phyloP scores from a whole-genome alignment of 345 rosid genomes.

The Eucalyptus viminalis region DNA sequence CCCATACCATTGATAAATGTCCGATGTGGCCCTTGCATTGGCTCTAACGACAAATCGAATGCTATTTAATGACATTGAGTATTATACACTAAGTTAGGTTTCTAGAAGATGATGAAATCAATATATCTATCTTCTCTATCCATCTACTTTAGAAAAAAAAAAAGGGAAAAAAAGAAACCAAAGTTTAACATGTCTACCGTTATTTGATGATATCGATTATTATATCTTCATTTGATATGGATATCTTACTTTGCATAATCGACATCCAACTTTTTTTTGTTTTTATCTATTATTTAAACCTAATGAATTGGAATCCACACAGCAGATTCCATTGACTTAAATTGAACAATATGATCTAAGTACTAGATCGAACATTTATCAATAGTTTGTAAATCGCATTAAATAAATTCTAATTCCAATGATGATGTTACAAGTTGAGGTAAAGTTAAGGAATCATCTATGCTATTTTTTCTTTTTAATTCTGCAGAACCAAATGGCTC shows the following conservation, averaged over 20 bases:
- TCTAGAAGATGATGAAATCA: background rate
- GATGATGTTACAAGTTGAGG: fast-evolving
- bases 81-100: background rate
- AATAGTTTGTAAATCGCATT: too few relatives aligned
- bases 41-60: background rate
- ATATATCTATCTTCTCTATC: background rate
- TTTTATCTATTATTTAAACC: background rate
- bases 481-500: too few relatives aligned
- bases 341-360: too few relatives aligned
- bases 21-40: background rate
- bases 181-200: fast-evolving
- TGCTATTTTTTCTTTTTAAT: too few relatives aligned
- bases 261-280: background rate
- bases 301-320: background rate
- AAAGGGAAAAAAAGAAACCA: too few relatives aligned
- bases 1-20: fast-evolving
- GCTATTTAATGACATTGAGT: background rate
- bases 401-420: fast-evolving
- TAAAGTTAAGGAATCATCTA: too few relatives aligned
- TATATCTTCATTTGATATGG: background rate
- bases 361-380: fast-evolving
- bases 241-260: background rate
- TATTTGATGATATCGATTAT: background rate
- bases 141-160: background rate
- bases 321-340: background rate